Conservation (phyloP, 1,284 basidiomycete genomes). For the Trametes sp. region DNA sequence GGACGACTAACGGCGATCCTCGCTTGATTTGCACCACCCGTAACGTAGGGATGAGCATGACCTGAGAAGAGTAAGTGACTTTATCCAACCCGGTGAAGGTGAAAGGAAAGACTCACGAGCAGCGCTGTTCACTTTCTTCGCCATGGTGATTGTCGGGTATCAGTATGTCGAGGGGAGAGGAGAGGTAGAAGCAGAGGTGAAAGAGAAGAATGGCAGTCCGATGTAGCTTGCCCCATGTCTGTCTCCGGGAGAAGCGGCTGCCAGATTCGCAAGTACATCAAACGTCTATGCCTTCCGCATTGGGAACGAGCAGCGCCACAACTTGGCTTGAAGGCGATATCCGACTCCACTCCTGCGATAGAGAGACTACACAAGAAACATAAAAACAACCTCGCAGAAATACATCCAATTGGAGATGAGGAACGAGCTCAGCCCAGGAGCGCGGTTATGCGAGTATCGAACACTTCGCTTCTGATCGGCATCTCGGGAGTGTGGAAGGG, state of each 20-base stretch:
- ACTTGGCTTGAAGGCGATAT: too few relatives aligned
- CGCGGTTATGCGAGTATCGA: constrained; percentile 76
- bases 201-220: background rate
- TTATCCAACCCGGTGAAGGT: too few relatives aligned
- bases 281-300: constrained; percentile 17
- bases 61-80: background rate
- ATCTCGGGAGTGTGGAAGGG: constrained; percentile 99
- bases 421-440: constrained; percentile 54
- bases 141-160: background rate
- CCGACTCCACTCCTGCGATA: too few relatives aligned
- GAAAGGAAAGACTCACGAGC: background rate
- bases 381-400: too few relatives aligned
- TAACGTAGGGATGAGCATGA: background rate
- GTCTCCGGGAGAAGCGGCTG: background rate
- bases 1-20: background rate
- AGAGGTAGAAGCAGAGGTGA: background rate
- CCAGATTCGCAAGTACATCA: constrained; percentile 5
- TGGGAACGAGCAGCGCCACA: background rate
- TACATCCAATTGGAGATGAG: background rate
- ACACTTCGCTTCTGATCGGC: constrained; percentile 93
- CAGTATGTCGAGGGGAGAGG: background rate
- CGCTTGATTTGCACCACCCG: background rate
- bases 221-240: background rate
- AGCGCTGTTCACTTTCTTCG: background rate
- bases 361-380: background rate